Evolutionary conservation across 371 early-diverging fungal genomes (phyloP).

Genomic region (Chytridium lagenaria): DNA sequence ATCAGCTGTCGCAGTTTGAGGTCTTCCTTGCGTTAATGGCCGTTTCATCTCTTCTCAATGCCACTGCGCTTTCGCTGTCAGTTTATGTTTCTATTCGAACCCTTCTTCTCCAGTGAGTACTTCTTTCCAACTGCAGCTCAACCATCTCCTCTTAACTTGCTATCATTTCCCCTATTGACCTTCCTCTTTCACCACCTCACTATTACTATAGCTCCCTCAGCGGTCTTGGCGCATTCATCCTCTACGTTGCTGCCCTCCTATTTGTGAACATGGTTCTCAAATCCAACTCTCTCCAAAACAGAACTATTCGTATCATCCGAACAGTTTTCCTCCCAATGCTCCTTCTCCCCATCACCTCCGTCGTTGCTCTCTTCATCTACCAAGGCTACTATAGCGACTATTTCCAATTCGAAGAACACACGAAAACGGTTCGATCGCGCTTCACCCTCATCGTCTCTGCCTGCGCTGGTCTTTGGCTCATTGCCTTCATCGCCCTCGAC

Average conservation of each 20-base stretch:
- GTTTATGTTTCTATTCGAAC: not conserved
- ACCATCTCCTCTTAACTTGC: not conserved
- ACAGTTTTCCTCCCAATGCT: not conserved
- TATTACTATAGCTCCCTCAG: not conserved
- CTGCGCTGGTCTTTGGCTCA: not conserved
- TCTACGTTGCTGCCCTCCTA: not conserved
- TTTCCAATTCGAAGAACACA: not conserved
- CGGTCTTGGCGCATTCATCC: not conserved
- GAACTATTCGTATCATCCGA: not conserved
- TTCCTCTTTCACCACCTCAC: no score
- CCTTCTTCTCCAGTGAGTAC: not conserved
- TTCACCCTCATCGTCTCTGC: conserved; percentile 4
- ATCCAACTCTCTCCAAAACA: not conserved
- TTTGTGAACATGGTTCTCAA: conserved; percentile 10
- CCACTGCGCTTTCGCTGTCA: not conserved
- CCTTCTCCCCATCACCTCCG: not conserved
- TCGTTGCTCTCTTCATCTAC: not conserved
- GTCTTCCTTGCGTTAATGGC: not conserved
- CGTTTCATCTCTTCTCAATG: not conserved
- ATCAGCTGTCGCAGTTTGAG: not conserved
- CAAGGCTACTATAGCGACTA: not conserved
- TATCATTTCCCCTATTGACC: no score
- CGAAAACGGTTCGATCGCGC: not conserved
- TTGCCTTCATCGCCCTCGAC: not conserved
- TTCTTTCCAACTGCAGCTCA: not conserved